Evolutionary conservation across 2,329 filamentous ascomycete genomes (phyloP).

Genomic region (Colletotrichum aenigma): DNA sequence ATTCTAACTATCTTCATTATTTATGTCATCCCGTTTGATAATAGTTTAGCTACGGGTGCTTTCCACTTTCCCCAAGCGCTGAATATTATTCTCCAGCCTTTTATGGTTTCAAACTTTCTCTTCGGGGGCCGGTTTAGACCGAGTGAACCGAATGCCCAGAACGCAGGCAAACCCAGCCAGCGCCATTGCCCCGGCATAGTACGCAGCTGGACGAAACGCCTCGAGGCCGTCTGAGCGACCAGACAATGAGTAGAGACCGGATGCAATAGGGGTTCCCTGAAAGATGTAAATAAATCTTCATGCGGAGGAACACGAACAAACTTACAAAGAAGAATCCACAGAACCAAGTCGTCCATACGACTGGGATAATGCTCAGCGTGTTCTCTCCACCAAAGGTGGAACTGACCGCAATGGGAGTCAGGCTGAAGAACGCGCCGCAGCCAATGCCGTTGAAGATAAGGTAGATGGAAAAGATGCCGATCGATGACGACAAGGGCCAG

Average conservation of each 20-base stretch:
- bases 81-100: rapidly evolving
- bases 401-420: constrained; percentile 27
- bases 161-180: constrained; percentile 15
- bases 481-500: constrained; percentile 29
- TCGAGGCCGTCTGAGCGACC: constrained; percentile 17
- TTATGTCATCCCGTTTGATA: not conserved
- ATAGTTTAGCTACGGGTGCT: rapidly evolving
- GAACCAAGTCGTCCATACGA: constrained; percentile 31
- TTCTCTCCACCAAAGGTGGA: constrained; percentile 26
- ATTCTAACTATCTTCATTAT: not conserved
- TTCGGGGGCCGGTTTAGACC: not conserved
- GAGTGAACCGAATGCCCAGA: not conserved
- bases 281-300: too few species aligned
- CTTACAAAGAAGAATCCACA: constrained; percentile 32
- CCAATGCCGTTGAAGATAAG: constrained; percentile 30
- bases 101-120: rapidly evolving
- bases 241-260: constrained; percentile 27
- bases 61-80: not conserved
- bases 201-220: constrained; percentile 28
- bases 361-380: constrained; percentile 27
- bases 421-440: constrained; percentile 31
- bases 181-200: constrained; percentile 30
- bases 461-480: constrained; percentile 26
- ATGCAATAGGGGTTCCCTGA: constrained; percentile 30
- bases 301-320: not conserved